Evolutionary conservation across 2,329 filamentous ascomycete genomes (phyloP).

Genomic region (Leptodontidium sp.): DNA sequence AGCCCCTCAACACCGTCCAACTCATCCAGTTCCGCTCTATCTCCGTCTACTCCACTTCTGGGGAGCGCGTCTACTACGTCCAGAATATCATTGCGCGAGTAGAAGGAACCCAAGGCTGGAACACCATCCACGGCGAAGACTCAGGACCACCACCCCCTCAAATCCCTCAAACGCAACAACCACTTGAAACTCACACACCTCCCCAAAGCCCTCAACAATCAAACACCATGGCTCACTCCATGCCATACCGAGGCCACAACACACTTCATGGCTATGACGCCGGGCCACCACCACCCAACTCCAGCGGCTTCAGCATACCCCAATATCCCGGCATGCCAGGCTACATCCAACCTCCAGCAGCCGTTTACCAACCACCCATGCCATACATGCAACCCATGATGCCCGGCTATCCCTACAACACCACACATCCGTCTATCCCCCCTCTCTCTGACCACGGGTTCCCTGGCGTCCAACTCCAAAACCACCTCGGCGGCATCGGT

Average conservation of each 20-base stretch:
- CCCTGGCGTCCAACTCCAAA: constrained; percentile 62
- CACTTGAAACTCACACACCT: not conserved
- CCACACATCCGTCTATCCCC: not conserved
- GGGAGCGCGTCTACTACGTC: constrained; percentile 30
- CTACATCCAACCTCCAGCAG: not conserved
- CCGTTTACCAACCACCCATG: constrained; percentile 13
- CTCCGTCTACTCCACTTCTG: constrained; percentile 30
- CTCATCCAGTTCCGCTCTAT: constrained; percentile 33
- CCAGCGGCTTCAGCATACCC: constrained; percentile 5
- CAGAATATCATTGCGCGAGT: constrained; percentile 31
- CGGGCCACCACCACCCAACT: constrained; percentile 38
- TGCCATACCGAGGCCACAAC: constrained; percentile 38
- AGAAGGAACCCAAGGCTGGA: constrained; percentile 40
- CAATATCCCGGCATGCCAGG: not conserved
- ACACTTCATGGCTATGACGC: constrained; percentile 40
- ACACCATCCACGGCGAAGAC: constrained; percentile 42
- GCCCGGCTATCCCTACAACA: constrained; percentile 17
- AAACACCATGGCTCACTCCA: constrained; percentile 25
- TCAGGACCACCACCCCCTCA: constrained; percentile 39
- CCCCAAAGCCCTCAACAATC: not conserved
- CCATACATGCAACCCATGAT: constrained; percentile 11
- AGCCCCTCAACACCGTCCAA: constrained; percentile 29
- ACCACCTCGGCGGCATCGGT: constrained; percentile 64
- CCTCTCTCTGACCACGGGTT: constrained; percentile 44
- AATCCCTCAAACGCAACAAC: constrained; percentile 28